Percentiles rank a stretch among this genome's conserved stretches.
Evolutionary conservation across 1,284 basidiomycete species (phyloP).

Genomic region (Chiua sp.): DNA sequence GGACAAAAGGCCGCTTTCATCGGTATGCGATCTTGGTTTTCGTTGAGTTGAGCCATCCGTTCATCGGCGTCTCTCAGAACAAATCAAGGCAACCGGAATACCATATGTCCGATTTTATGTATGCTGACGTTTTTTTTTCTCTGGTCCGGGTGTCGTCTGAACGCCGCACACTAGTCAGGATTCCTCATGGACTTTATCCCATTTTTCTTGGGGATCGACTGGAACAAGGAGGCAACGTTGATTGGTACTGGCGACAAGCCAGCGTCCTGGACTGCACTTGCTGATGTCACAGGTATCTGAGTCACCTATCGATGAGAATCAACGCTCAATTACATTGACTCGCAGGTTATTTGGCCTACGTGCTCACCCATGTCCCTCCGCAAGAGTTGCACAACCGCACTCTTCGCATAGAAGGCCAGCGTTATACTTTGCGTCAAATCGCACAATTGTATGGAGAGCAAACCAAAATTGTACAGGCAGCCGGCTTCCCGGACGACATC

Average conservation of each 20-base stretch:
- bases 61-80: slow-evolving; percentile 2
- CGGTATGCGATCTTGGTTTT: slow-evolving; percentile 8
- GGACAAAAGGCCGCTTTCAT: slow-evolving; percentile 22
- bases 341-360: slow-evolving; percentile 37
- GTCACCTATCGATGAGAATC: background rate
- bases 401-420: slow-evolving; percentile 41
- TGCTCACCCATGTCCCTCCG: slow-evolving; percentile 31
- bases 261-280: slow-evolving; percentile 34
- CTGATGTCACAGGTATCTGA: slow-evolving; percentile 31
- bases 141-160: background rate
- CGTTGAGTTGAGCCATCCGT: background rate
- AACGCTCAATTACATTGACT: background rate
- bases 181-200: slow-evolving; percentile 26
- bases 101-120: slow-evolving; percentile 35
- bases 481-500: slow-evolving; percentile 16
- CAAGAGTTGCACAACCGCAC: slow-evolving; percentile 28
- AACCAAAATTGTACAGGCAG: slow-evolving; percentile 7
- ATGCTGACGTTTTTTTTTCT: slow-evolving; percentile 11
- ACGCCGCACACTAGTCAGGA: slow-evolving; percentile 13
- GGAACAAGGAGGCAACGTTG: slow-evolving; percentile 29
- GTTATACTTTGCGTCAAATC: slow-evolving; percentile 14
- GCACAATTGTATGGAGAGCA: slow-evolving; percentile 12
- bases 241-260: slow-evolving; percentile 31
- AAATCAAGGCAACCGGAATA: slow-evolving; percentile 29
- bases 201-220: slow-evolving; percentile 17